Base-by-base conservation (phyloP, 108 stramenopile species). In the Conticribra weissflogii region DNA sequence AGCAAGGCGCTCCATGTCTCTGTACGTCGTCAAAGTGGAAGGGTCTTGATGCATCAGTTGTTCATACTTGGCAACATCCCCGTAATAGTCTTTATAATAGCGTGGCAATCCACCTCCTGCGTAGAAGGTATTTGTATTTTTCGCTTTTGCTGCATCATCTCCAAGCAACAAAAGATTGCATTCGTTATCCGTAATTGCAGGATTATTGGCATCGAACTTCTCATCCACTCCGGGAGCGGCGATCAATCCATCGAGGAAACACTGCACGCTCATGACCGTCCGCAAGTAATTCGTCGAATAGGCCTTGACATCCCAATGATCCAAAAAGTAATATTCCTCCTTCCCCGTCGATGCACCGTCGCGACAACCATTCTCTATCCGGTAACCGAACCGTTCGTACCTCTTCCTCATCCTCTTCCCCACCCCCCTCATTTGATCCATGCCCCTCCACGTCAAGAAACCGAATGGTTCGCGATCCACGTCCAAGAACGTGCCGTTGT, bases 241-340 rank as follows among this genome's bases (percentile, higher is more conserved):
- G 36, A 92, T 73, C 34, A 92, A 57, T 8, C 91, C 91, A 75
- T 92, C 88, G 23, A 92, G 52, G 56, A 92, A 87, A 27, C 85
- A 85, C 53, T 89, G 91, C 16, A 75, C 85, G 31, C 85, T 86
- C 68, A 81, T 75, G 24, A 89, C 86, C 16, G 91, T 92, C 3
- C 91, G 82, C 24, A 92, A 61, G 68, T 92, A 92, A 66, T 89
- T 88, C 14, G 91, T 92, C 33, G 83, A 86, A 45, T 76, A 89
- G 9, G 82, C 91, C 28, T 60, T 46, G 31, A 92, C 68, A 61
- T 89, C 71, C 88, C 88, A 92, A 55, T 70, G 71, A 44, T 86
- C 75, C 58, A 87, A 61, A 59, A 91, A 88, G 47, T 63, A 36
- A 48, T 77, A 72, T n/a, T n/a, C n/a, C n/a, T n/a, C n/a, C n/a